phyloP scores from a whole-genome alignment of 306 rosid species.

The Acacia acuminata region DNA sequence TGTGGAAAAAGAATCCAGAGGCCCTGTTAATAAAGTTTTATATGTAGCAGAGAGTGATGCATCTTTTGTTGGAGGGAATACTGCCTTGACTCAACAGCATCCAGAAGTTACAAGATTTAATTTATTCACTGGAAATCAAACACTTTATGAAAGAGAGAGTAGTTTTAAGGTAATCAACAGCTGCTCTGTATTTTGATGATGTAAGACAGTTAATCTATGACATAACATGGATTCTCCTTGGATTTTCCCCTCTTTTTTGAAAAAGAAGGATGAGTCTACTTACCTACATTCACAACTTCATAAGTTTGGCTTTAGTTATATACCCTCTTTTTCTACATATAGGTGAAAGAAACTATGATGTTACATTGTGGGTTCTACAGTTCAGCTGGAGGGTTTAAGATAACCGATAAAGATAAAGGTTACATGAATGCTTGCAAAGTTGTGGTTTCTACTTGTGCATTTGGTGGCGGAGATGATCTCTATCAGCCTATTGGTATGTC shows the following conservation, averaged over 20 bases:
- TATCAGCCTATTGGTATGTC: conserved; percentile 98
- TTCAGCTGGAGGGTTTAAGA: conserved; percentile 73
- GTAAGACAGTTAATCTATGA: neutral
- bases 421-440: conserved; percentile 70
- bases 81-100: conserved; percentile 42
- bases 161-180: conserved; percentile 75
- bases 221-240: neutral
- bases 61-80: conserved; percentile 43
- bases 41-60: conserved; percentile 53
- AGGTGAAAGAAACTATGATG: conserved; percentile 62
- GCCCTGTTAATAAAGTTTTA: conserved; percentile 49
- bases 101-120: conserved; percentile 59
- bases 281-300: conserved; percentile 3
- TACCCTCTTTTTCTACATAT: conserved; percentile 31
- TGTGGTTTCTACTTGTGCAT: conserved; percentile 93
- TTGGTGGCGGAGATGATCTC: conserved; percentile 99
- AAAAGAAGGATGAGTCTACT: neutral
- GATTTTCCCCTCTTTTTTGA: neutral
- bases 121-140: conserved; percentile 89
- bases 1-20: conserved; percentile 36
- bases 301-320: conserved; percentile 32
- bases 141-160: conserved; percentile 64
- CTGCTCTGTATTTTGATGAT: conserved; percentile 29
- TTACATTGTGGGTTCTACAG: conserved; percentile 92
- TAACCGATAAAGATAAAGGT: conserved; percentile 67